Evolutionary conservation across 2,329 filamentous ascomycete species (phyloP).

Genomic region (Fusarium continuum): DNA sequence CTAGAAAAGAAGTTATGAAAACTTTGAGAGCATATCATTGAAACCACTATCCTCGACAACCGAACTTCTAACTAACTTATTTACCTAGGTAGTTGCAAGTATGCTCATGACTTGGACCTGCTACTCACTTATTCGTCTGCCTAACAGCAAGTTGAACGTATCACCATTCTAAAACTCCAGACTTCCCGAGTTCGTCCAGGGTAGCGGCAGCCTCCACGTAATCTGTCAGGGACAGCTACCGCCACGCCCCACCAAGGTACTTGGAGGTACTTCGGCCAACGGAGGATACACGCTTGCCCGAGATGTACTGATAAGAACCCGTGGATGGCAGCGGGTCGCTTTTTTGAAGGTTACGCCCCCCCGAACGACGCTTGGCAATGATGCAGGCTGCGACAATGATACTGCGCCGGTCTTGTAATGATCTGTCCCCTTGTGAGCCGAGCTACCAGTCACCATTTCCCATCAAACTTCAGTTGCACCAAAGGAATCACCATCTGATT

Average conservation of each 20-base stretch:
- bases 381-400: slow-evolving; percentile 37
- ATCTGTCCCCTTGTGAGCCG: slow-evolving; percentile 36
- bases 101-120: not conserved
- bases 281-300: accelerated
- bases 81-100: too few relatives aligned
- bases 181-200: slow-evolving; percentile 9
- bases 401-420: slow-evolving; percentile 31
- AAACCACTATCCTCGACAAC: too few relatives aligned
- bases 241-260: slow-evolving; percentile 12
- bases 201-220: slow-evolving; percentile 32
- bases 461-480: slow-evolving; percentile 8
- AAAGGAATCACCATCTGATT: not conserved
- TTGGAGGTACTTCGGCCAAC: not conserved
- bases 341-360: slow-evolving; percentile 10
- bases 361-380: slow-evolving; percentile 25
- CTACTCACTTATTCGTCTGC: not conserved
- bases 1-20: too few relatives aligned
- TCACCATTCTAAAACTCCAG: not conserved
- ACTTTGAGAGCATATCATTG: too few relatives aligned
- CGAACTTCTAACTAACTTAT: too few relatives aligned
- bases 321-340: slow-evolving; percentile 2
- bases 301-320: slow-evolving; percentile 4
- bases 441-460: slow-evolving; percentile 26
- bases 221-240: slow-evolving; percentile 24
- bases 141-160: not conserved